phyloP scores from a whole-genome alignment of 768 basidiomycete species.

The Tulasnella sp. region DNA sequence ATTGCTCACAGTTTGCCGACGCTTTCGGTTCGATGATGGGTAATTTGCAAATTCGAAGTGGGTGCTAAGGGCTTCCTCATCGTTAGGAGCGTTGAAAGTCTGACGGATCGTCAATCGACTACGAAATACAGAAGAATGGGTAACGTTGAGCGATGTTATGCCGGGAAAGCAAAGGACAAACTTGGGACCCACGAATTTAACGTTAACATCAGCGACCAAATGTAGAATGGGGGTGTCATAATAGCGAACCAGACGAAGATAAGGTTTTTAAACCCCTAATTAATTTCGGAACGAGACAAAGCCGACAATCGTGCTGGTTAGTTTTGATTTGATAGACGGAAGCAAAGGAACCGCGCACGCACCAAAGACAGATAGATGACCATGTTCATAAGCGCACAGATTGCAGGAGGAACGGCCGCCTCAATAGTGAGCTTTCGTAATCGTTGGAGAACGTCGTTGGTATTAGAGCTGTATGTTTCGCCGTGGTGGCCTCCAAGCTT shows the following conservation, averaged over 20 bases:
- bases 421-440: slow-evolving; percentile 5
- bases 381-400: slow-evolving; percentile 12
- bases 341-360: not conserved
- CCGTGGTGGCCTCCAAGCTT: not conserved
- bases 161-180: too few species aligned
- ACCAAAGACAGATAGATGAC: slow-evolving; percentile 1
- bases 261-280: not conserved
- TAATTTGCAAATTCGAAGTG: not conserved
- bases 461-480: not conserved
- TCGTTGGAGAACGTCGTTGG: not conserved
- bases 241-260: slow-evolving; percentile 8
- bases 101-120: not conserved
- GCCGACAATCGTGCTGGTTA: not conserved
- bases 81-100: not conserved
- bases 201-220: slow-evolving; percentile 13
- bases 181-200: slow-evolving; percentile 2
- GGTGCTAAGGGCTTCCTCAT: not conserved
- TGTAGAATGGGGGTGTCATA: slow-evolving; percentile 4
- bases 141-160: not conserved
- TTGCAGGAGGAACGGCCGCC: slow-evolving; percentile 9
- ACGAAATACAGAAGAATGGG: not conserved
- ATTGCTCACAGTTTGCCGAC: not conserved
- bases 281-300: not conserved
- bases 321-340: not conserved
- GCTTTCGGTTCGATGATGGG: not conserved